These are phyloP conservation scores for Neofusicoccum umdonicola DNA, from an alignment of 2,329 filamentous ascomycete species.

Conservation along the genomic window DNA sequence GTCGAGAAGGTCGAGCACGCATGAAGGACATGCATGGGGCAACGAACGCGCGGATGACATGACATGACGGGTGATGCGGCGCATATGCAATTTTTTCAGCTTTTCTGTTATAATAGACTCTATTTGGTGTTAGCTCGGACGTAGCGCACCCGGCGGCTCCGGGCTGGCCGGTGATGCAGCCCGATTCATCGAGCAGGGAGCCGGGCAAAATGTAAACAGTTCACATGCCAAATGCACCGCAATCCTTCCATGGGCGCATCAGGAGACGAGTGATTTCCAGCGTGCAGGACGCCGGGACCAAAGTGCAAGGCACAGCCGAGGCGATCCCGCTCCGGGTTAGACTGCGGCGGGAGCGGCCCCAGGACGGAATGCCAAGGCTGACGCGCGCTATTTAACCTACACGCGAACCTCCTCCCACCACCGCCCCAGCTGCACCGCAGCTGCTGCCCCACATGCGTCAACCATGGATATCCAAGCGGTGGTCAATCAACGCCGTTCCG, in stretches of 20 bases:
- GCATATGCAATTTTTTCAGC: too few species aligned
- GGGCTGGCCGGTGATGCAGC: neutral
- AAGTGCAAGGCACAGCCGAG: slow-evolving; percentile 11
- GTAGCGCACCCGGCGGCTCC: neutral
- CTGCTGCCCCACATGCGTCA: slow-evolving; percentile 4
- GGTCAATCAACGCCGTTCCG: slow-evolving; percentile 30
- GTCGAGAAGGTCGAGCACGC: neutral
- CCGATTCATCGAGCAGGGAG: neutral
- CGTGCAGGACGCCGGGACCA: neutral
- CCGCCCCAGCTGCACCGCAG: neutral
- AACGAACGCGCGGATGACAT: neutral
- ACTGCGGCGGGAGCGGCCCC: neutral
- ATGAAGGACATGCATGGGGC: neutral
- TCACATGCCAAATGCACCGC: neutral
- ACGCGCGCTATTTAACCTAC: slow-evolving; percentile 12
- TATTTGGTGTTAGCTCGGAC: neutral
- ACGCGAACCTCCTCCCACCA: neutral
- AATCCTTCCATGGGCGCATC: neutral
- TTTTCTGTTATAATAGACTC: neutral
- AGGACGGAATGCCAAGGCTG: neutral
- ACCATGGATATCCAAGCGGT: neutral
- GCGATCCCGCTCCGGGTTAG: neutral
- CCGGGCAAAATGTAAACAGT: neutral
- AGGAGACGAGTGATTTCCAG: neutral
- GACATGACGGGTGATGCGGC: neutral